phyloP scores from a whole-genome alignment of 1,139 yeast species.

The Protomyces macrosporus region DNA sequence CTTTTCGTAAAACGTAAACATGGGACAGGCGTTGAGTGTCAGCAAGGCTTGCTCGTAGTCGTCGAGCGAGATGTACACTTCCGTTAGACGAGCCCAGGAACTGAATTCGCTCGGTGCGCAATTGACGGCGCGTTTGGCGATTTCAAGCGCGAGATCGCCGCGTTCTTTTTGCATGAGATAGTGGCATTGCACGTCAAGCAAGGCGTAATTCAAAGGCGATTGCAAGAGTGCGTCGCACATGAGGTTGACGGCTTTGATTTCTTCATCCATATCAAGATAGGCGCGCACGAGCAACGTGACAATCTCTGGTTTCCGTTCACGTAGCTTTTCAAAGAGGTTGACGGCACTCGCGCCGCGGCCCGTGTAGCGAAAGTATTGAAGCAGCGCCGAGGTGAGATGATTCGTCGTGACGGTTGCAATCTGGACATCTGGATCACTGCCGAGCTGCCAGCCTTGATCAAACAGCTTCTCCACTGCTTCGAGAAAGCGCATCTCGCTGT shows the following conservation, averaged over 20 bases:
- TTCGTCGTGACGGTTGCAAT: slow-evolving; percentile 66
- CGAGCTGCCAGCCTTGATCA: slow-evolving; percentile 51
- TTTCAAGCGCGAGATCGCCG: slow-evolving; percentile 64
- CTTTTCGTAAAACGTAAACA: slow-evolving; percentile 67
- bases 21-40: slow-evolving; percentile 85
- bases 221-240: slow-evolving; percentile 57
- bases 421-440: slow-evolving; percentile 57
- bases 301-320: slow-evolving; percentile 47
- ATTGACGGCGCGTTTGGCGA: slow-evolving; percentile 70
- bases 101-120: slow-evolving; percentile 79
- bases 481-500: slow-evolving; percentile 52
- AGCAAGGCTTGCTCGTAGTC: slow-evolving; percentile 73
- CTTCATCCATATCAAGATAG: slow-evolving; percentile 55
- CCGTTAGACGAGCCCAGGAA: slow-evolving; percentile 73
- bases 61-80: slow-evolving; percentile 62
- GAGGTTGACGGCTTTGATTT: slow-evolving; percentile 65
- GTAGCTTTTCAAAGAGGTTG: slow-evolving; percentile 47
- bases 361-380: slow-evolving; percentile 60
- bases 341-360: slow-evolving; percentile 58
- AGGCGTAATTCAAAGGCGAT: slow-evolving; percentile 58
- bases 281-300: slow-evolving; percentile 59
- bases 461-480: slow-evolving; percentile 58
- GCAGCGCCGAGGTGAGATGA: slow-evolving; percentile 68
- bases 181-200: slow-evolving; percentile 58
- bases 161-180: slow-evolving; percentile 64